phyloP scores from a whole-genome alignment of 2,329 filamentous ascomycete species.

The Fusarium liriodendri region DNA sequence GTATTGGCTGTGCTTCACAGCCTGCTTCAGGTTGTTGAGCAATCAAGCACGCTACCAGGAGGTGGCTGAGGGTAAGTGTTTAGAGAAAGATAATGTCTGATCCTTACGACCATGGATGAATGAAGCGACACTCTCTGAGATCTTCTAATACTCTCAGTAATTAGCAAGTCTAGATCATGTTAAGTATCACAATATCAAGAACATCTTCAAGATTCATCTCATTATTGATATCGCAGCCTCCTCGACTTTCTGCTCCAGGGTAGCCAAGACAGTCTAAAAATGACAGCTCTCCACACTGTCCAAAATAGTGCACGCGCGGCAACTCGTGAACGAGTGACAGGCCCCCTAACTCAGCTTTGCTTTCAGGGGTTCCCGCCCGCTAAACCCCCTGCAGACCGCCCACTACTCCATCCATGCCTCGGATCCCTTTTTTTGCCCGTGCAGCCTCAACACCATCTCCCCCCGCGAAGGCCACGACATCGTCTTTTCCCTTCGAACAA shows the following conservation, averaged over 20 bases:
- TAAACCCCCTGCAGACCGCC: slow-evolving; percentile 30
- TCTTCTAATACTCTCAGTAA: neutral
- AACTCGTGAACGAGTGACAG: slow-evolving; percentile 27
- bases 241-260: neutral
- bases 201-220: neutral
- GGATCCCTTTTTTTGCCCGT: slow-evolving; percentile 31
- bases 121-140: neutral
- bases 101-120: neutral
- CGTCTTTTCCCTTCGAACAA: slow-evolving; percentile 14
- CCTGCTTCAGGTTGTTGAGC: neutral
- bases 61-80: too few species aligned
- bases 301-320: neutral
- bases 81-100: neutral
- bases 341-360: slow-evolving; percentile 25
- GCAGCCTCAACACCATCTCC: slow-evolving; percentile 36
- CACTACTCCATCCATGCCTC: slow-evolving; percentile 28
- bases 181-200: neutral
- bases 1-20: too few species aligned
- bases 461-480: slow-evolving; percentile 43
- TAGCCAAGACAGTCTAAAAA: neutral
- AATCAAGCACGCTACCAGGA: neutral
- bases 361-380: slow-evolving; percentile 36
- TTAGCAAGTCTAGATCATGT: neutral
- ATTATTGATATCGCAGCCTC: neutral
- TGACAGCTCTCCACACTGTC: neutral